Evolutionary conservation across 169 alveolate species (phyloP).

Genomic region (Ophryocystis elektroscirrha): DNA sequence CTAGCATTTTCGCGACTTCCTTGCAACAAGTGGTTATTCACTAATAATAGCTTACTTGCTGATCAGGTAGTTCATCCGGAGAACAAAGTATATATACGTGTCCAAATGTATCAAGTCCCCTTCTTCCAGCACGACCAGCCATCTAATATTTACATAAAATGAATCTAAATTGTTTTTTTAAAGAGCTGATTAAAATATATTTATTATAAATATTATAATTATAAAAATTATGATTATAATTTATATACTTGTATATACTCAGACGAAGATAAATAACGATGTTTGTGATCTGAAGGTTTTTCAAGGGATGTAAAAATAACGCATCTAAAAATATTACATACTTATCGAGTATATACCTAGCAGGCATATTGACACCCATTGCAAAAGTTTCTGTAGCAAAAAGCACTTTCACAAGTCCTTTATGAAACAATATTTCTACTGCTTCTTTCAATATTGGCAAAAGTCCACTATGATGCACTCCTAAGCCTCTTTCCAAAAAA

Average conservation of each 20-base stretch:
- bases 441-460: conserved; percentile 46
- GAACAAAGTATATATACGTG: conserved; percentile 66
- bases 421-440: conserved; percentile 74
- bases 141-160: conserved; percentile 36
- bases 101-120: conserved; percentile 89
- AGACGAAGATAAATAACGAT: conserved; percentile 64
- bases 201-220: not conserved
- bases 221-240: not conserved
- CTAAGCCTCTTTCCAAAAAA: conserved; percentile 20
- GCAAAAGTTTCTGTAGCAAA: conserved; percentile 98
- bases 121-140: conserved; percentile 99
- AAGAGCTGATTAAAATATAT: not conserved
- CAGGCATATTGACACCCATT: conserved; percentile 98
- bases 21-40: conserved; percentile 45
- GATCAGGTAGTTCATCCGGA: conserved; percentile 55
- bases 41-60: conserved; percentile 52
- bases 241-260: conserved; percentile 66
- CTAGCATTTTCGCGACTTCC: too few species aligned
- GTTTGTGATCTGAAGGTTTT: conserved; percentile 67
- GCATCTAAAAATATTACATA: conserved; percentile 39
- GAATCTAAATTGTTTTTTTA: not conserved
- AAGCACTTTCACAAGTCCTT: conserved; percentile 76
- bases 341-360: too few species aligned
- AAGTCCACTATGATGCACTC: conserved; percentile 79
- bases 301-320: conserved; percentile 65